phyloP scores from a whole-genome alignment of 1,139 yeast genomes.

The Wickerhamomyces sp. region DNA sequence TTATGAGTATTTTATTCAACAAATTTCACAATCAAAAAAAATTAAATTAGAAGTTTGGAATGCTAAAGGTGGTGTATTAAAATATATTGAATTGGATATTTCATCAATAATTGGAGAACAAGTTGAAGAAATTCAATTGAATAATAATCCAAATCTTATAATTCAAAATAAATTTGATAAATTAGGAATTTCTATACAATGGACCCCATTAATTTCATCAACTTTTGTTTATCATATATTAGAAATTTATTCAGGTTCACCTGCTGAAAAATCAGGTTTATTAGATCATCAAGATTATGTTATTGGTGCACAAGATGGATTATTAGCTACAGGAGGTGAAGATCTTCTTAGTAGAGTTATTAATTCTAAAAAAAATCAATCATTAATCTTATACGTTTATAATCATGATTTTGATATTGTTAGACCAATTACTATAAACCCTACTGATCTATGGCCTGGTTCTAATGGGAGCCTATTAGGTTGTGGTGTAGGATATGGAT shows the following conservation, averaged over 20 bases:
- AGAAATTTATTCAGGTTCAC: constrained; percentile 69
- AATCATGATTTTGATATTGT: constrained; percentile 82
- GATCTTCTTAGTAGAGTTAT: constrained; percentile 67
- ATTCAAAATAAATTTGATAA: constrained; percentile 26
- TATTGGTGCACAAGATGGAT: constrained; percentile 82
- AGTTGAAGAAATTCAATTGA: too few species aligned
- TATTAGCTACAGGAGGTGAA: constrained; percentile 84
- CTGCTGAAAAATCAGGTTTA: constrained; percentile 81
- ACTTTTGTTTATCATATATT: constrained; percentile 88
- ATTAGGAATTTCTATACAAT: constrained; percentile 67
- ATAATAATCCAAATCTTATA: constrained; percentile 1
- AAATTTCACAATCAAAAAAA: constrained; percentile 27
- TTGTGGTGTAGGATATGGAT: constrained; percentile 92
- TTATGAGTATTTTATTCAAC: constrained; percentile 26
- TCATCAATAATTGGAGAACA: constrained; percentile 30
- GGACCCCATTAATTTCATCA: constrained; percentile 71
- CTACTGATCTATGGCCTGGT: constrained; percentile 56
- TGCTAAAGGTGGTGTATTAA: constrained; percentile 76
- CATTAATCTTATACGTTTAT: constrained; percentile 63
- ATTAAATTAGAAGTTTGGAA: constrained; percentile 67
- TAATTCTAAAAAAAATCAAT: constrained; percentile 51
- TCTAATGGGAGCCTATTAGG: constrained; percentile 65
- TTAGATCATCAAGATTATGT: constrained; percentile 85
- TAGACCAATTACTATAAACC: constrained; percentile 79
- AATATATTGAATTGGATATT: constrained; percentile 39